A percentile compares a stretch with the other conserved stretches of the same genome.
phyloP scores from a whole-genome alignment of 2,329 filamentous ascomycete genomes.

The Sclerotinia sclerotiorum region DNA sequence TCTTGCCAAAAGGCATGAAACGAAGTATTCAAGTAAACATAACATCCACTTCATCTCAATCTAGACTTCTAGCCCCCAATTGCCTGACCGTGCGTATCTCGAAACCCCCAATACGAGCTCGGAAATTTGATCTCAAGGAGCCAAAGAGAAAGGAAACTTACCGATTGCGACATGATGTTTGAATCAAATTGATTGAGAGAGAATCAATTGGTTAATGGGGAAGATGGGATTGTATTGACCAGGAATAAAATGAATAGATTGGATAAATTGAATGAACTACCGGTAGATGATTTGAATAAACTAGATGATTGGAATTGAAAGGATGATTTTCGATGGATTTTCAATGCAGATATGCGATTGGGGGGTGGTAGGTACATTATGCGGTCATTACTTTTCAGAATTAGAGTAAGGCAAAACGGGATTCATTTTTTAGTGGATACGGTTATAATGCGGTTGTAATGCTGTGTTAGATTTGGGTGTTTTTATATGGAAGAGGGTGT shows the following conservation, averaged over 20 bases:
- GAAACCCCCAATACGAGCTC: background rate
- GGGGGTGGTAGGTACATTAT: conserved; percentile 6
- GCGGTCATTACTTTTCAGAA: conserved; percentile 16
- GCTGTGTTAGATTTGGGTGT: too few relatives aligned
- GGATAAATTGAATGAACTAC: too few relatives aligned
- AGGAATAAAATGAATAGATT: background rate
- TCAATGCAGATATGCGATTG: background rate
- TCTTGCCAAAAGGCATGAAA: too few relatives aligned
- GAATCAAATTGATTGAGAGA: background rate
- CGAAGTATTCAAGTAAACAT: background rate
- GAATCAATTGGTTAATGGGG: background rate
- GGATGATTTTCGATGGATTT: conserved; percentile 12
- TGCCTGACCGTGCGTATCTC: background rate
- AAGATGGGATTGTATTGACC: background rate
- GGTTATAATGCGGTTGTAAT: background rate
- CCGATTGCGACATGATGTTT: conserved; percentile 38
- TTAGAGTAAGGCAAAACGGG: background rate
- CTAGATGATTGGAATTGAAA: background rate
- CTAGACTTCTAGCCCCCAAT: background rate
- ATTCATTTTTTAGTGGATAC: background rate
- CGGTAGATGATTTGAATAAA: background rate
- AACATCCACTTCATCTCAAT: background rate
- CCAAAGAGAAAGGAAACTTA: conserved; percentile 25
- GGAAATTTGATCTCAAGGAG: background rate
- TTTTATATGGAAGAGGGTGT: background rate